Evolutionary conservation across 192 early-diverging fungal genomes (phyloP), one percentile per base, ranked within the genome.

Genomic region (Rhizoclosmatium sp.): DNA sequence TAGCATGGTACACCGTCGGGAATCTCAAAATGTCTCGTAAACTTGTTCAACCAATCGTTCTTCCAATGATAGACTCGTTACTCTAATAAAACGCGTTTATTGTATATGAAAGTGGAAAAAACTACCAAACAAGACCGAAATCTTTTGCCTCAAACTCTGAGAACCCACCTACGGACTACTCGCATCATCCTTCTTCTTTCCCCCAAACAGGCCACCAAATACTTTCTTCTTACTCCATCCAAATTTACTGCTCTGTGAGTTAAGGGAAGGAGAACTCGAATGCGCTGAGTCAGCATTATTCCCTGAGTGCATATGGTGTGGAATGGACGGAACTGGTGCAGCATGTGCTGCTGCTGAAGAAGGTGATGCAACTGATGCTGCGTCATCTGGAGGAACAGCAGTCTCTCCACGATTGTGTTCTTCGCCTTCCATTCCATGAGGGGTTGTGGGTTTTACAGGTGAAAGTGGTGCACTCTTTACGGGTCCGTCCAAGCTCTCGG

Each of bases 11-110:
- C 73, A 40, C 71, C 2, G 90, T 92, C 61, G 61, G 78, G 47
- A 90, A 93, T 69, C 78, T 78, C 21, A 84, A 85, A 31, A 82
- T 82, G 69, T 87, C 88, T 7, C 78, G 93, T 12, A 94, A 94
- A 81, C 89, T 93, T 66, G 69, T 90, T 68, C 88, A 87, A 81
- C 91, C 91, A 5, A 73, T 83, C 49, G 47, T 89, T 12, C 78
- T 88, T 62, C 78, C 92, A 90, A 82, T 97, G 87, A 73, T 96
- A 89, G 41, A 93, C n/a, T 61, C 62, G 42, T 45, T 76, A 31
- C 42, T 59, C 23, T 75, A 68, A 66, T 9, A 19, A 19, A 19
- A 19, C 21, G 7, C 31, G 31, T 62, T 45, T 68, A 7, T 68
- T 42, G 40, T 46, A 10, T 19, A 10, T 46, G 14, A 46, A 68